Percentiles rank a stretch among this genome's conserved stretches.
Conservation (phyloP, 2,329 filamentous ascomycete genomes). For the Akanthomyces lecanii region DNA sequence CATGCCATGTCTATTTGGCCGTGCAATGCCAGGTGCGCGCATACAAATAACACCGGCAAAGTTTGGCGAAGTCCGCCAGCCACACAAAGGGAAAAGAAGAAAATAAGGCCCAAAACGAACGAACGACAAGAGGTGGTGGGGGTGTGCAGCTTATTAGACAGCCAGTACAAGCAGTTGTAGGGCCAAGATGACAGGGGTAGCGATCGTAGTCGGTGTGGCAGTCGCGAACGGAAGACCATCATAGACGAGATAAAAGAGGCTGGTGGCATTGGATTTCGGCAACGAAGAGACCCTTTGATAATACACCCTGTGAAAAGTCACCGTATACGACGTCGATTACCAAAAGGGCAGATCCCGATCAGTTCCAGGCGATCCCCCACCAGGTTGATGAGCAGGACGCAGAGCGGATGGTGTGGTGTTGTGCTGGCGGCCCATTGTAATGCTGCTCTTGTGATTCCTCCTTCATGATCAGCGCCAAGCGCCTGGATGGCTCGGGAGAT, state of each 20-base stretch:
- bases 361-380: slow-evolving; percentile 7
- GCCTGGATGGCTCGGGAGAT: slow-evolving; percentile 8
- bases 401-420: neutral
- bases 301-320: neutral
- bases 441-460: neutral
- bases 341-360: slow-evolving; percentile 12
- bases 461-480: slow-evolving; percentile 8
- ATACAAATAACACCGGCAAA: neutral
- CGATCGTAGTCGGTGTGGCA: slow-evolving; percentile 1
- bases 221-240: neutral
- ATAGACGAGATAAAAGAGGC: neutral
- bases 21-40: neutral
- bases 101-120: neutral
- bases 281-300: neutral
- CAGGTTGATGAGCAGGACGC: neutral
- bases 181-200: neutral
- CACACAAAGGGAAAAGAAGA: neutral
- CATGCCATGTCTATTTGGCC: neutral
- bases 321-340: neutral
- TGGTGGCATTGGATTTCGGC: neutral
- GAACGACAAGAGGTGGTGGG: neutral
- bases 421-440: neutral
- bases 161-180: neutral
- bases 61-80: slow-evolving; percentile 12
- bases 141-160: slow-evolving; percentile 4